These are phyloP conservation scores for Ocimum tenuiflorum DNA, from an alignment of 257 asterid species.

Conservation along the genomic window DNA sequence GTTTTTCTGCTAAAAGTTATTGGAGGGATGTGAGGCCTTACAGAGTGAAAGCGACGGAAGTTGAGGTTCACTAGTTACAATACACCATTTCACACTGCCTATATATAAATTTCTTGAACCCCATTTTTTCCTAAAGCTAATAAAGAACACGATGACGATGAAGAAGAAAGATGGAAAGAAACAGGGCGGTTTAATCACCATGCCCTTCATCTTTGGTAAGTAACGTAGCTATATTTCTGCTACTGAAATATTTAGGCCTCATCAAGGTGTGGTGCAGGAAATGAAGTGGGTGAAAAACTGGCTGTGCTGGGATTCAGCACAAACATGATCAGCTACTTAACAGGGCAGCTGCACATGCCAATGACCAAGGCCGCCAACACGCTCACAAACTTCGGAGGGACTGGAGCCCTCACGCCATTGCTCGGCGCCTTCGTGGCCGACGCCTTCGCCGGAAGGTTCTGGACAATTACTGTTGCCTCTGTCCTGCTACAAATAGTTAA, in stretches of 20 bases:
- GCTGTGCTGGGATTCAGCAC: conserved; percentile 78
- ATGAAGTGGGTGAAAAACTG: conserved; percentile 80
- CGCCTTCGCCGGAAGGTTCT: conserved; percentile 79
- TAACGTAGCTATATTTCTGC: not conserved
- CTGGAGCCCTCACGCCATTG: conserved; percentile 85
- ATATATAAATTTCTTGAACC: conserved; percentile 26
- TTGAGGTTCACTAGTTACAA: not conserved
- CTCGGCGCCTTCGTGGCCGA: conserved; percentile 81
- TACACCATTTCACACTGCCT: conserved; percentile 12
- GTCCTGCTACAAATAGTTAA: conserved; percentile 45
- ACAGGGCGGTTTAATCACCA: conserved; percentile 75
- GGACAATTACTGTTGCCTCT: conserved; percentile 85
- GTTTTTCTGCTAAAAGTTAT: not conserved
- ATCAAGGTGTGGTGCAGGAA: conserved; percentile 41
- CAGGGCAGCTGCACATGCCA: conserved; percentile 66
- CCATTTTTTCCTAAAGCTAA: conserved; percentile 13
- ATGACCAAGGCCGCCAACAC: conserved; percentile 83
- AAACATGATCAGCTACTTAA: conserved; percentile 82
- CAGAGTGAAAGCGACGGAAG: conserved; percentile 1
- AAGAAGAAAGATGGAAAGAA: conserved; percentile 28
- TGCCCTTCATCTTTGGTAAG: conserved; percentile 87
- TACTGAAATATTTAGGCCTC: not conserved
- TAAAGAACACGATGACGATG: conserved; percentile 27
- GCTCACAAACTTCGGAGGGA: conserved; percentile 80
- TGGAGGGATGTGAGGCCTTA: not conserved